These are phyloP conservation scores for Zygosaccharomyces pseudorouxii DNA, from an alignment of 805 yeast genomes.

Conservation along the genomic window DNA sequence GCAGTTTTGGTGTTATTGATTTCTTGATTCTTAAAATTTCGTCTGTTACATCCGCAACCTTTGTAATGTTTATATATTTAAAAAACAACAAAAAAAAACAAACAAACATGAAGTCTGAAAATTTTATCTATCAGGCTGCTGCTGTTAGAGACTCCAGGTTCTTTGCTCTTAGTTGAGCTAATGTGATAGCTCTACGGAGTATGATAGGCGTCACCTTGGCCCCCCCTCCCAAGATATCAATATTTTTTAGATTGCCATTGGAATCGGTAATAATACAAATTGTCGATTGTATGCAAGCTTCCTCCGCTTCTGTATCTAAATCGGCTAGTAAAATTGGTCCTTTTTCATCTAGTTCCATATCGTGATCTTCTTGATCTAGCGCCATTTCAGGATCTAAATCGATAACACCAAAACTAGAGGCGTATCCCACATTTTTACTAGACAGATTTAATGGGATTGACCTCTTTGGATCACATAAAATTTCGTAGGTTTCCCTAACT, in stretches of 20 bases:
- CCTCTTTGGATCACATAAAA: conserved; percentile 51
- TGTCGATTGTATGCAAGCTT: conserved; percentile 50
- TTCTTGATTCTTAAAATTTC: too few species aligned
- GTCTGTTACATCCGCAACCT: background rate
- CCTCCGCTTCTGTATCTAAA: conserved; percentile 83
- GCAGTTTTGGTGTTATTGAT: background rate
- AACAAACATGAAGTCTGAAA: background rate
- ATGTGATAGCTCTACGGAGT: conserved; percentile 43
- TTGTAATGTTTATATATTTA: conserved; percentile 7
- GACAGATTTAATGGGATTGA: conserved; percentile 40
- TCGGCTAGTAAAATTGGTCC: conserved; percentile 57
- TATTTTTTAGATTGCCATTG: conserved; percentile 37
- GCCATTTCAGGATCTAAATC: conserved; percentile 38
- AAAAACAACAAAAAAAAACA: too few species aligned
- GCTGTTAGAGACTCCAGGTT: conserved; percentile 24
- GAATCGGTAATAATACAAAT: conserved; percentile 39
- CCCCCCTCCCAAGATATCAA: conserved; percentile 49
- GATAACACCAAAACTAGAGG: conserved; percentile 57
- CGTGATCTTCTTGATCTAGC: conserved; percentile 24
- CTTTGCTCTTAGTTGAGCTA: conserved; percentile 46
- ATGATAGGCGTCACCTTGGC: conserved; percentile 44
- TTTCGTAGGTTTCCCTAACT: conserved; percentile 44
- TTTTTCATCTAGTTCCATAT: conserved; percentile 33
- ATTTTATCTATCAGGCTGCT: background rate
- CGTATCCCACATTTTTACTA: conserved; percentile 37